These are phyloP conservation scores for Lignosus rhinocerotis DNA, from an alignment of 1,284 basidiomycete genomes.

Conservation along the genomic window DNA sequence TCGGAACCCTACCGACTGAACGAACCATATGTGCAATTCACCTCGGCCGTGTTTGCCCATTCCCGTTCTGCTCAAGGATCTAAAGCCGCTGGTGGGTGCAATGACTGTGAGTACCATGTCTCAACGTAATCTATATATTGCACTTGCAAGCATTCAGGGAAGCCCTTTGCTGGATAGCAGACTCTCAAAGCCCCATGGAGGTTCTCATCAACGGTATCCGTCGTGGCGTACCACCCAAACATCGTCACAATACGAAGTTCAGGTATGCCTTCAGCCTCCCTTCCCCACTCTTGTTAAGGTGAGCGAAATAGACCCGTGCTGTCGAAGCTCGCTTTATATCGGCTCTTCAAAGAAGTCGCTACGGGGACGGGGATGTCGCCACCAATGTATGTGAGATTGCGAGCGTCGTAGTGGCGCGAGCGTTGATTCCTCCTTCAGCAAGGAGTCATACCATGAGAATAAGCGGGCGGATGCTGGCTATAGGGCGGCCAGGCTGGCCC, in stretches of 20 bases:
- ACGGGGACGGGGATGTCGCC: neutral
- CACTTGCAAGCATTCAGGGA: conserved; percentile 1
- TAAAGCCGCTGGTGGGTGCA: conserved; percentile 47
- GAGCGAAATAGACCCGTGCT: conserved; percentile 30
- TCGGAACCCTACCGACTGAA: conserved; percentile 42
- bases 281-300: neutral
- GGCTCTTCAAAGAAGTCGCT: conserved; percentile 20
- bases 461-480: conserved; percentile 27
- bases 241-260: conserved; percentile 59
- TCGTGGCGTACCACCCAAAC: conserved; percentile 72
- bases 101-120: conserved; percentile 56
- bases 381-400: neutral
- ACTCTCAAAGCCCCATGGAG: conserved; percentile 46
- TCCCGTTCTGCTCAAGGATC: conserved; percentile 46
- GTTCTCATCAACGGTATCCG: conserved; percentile 76
- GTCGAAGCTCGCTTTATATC: conserved; percentile 34
- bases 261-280: conserved; percentile 43
- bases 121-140: neutral
- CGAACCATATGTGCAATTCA: conserved; percentile 57
- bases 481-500: conserved; percentile 25
- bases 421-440: neutral
- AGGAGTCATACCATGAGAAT: conserved; percentile 23
- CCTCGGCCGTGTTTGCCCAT: conserved; percentile 56
- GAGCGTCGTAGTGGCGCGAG: neutral
- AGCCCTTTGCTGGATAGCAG: conserved; percentile 75